phyloP scores from a whole-genome alignment of 2,329 filamentous ascomycete genomes.

The Pezicula radicicola region DNA sequence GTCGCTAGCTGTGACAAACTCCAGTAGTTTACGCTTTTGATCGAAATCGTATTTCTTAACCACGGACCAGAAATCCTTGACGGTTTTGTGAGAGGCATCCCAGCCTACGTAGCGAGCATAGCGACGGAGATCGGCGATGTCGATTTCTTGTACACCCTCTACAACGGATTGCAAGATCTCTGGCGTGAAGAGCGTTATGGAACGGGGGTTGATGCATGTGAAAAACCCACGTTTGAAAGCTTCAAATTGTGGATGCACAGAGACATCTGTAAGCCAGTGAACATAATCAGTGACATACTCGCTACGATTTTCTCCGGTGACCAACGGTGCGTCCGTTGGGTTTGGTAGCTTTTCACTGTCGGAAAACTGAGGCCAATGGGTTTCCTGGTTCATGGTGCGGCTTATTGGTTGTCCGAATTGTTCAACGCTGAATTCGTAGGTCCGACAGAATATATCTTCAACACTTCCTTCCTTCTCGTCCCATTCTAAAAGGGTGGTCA shows the following conservation, averaged over 20 bases:
- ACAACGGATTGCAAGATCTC: slow-evolving; percentile 71
- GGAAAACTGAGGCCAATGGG: slow-evolving; percentile 52
- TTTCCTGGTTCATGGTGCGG: slow-evolving; percentile 45
- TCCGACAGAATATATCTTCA: slow-evolving; percentile 77
- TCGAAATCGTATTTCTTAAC: slow-evolving; percentile 64
- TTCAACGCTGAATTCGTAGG: slow-evolving; percentile 77
- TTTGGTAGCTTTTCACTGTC: slow-evolving; percentile 29
- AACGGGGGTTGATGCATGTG: slow-evolving; percentile 67
- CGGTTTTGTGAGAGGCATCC: slow-evolving; percentile 62
- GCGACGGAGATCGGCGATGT: slow-evolving; percentile 68
- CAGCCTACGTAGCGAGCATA: slow-evolving; percentile 81
- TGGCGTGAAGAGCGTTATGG: slow-evolving; percentile 66
- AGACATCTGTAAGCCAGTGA: slow-evolving; percentile 75
- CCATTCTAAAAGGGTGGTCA: slow-evolving; percentile 74
- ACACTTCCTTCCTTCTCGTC: slow-evolving; percentile 71
- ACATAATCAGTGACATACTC: slow-evolving; percentile 84
- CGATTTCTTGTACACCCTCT: slow-evolving; percentile 80
- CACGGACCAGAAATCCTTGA: slow-evolving; percentile 82
- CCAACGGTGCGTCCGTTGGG: slow-evolving; percentile 57
- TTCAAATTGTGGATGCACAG: slow-evolving; percentile 71
- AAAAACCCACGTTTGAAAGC: slow-evolving; percentile 83
- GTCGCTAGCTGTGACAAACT: slow-evolving; percentile 94
- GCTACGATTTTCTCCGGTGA: slow-evolving; percentile 76
- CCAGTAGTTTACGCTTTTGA: slow-evolving; percentile 74
- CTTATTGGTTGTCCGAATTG: slow-evolving; percentile 55